Evolutionary conservation across 345 rosid species (phyloP).

Genomic region (Lepidium sativum): DNA sequence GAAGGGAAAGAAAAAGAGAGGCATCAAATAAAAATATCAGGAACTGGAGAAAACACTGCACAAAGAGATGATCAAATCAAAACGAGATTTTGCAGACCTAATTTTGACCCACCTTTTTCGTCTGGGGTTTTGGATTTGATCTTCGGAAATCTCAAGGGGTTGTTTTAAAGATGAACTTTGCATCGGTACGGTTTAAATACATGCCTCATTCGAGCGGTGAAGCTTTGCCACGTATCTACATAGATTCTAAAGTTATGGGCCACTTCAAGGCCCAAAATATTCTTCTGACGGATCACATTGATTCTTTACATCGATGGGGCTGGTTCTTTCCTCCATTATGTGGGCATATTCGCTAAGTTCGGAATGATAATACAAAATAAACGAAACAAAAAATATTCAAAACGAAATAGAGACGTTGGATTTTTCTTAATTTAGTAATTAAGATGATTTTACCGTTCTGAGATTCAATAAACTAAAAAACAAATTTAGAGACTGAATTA

Average conservation of each 20-base stretch:
- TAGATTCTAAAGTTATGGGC: background rate
- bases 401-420: too few species aligned
- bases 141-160: conserved; percentile 18
- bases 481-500: too few species aligned
- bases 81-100: background rate
- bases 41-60: too few species aligned
- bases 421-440: too few species aligned
- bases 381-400: too few species aligned
- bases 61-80: background rate
- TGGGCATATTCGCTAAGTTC: too few species aligned
- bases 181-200: conserved; percentile 20
- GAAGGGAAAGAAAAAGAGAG: too few species aligned
- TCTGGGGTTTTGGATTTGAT: conserved; percentile 22
- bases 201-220: conserved; percentile 23
- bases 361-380: too few species aligned
- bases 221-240: conserved; percentile 22
- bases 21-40: background rate
- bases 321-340: background rate
- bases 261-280: background rate
- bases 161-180: conserved; percentile 1
- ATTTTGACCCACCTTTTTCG: conserved; percentile 9
- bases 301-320: background rate
- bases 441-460: too few species aligned
- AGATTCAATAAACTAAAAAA: too few species aligned
- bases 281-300: background rate